These are phyloP conservation scores for Ogataea ganodermae DNA, from an alignment of 805 yeast genomes.

Conservation along the genomic window DNA sequence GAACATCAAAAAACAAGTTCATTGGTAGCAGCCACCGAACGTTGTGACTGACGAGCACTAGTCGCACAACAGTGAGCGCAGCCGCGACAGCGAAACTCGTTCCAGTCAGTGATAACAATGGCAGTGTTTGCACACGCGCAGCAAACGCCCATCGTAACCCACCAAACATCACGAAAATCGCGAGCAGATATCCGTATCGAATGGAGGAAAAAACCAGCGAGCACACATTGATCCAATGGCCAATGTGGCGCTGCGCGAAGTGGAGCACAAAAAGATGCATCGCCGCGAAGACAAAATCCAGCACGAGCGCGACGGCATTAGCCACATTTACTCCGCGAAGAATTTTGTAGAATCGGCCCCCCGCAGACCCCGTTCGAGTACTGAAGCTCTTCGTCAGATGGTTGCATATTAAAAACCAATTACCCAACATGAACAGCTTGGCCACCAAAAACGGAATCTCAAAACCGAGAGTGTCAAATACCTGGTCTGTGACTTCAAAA, in stretches of 20 bases:
- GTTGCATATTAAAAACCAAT: slow-evolving; percentile 39
- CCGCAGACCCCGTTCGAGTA: slow-evolving; percentile 7
- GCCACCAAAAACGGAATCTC: slow-evolving; percentile 44
- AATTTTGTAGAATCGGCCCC: slow-evolving; percentile 8
- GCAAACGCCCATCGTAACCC: slow-evolving; percentile 43
- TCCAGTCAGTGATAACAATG: slow-evolving; percentile 46
- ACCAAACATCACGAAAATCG: slow-evolving; percentile 41
- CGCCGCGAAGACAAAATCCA: slow-evolving; percentile 9
- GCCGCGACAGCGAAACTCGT: slow-evolving; percentile 39
- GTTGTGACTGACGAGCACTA: slow-evolving; percentile 38
- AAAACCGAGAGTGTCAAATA: slow-evolving; percentile 41
- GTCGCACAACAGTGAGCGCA: slow-evolving; percentile 31
- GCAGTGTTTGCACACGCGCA: slow-evolving; percentile 46
- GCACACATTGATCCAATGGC: slow-evolving; percentile 32
- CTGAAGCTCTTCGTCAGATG: slow-evolving; percentile 14
- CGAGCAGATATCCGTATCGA: slow-evolving; percentile 31
- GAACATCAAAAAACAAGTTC: slow-evolving; percentile 47
- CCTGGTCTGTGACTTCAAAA: slow-evolving; percentile 37
- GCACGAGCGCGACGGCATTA: slow-evolving; percentile 10
- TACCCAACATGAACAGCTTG: slow-evolving; percentile 48
- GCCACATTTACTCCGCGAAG: slow-evolving; percentile 9
- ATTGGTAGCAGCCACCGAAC: slow-evolving; percentile 51
- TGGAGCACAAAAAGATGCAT: slow-evolving; percentile 1
- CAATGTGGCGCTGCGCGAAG: neutral
- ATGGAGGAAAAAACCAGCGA: slow-evolving; percentile 34